Evolutionary conservation across 2,329 filamentous ascomycete genomes (phyloP).

Genomic region (Tolypocladium endophyticum): DNA sequence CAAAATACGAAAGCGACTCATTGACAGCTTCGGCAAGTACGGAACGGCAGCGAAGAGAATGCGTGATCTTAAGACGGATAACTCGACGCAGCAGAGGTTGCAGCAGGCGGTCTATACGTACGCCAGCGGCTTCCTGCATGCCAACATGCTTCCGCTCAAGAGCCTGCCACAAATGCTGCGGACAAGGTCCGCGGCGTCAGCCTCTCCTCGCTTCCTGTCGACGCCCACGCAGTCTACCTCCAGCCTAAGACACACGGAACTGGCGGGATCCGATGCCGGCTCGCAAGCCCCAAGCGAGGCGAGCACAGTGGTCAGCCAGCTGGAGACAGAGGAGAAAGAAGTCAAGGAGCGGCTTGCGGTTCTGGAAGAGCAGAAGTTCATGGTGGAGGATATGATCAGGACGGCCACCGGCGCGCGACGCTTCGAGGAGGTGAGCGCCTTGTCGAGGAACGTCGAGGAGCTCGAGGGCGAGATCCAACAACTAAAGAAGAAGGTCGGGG

Average conservation of each 20-base stretch:
- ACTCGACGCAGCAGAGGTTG: constrained; percentile 59
- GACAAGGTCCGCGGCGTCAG: constrained; percentile 22
- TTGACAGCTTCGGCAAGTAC: constrained; percentile 83
- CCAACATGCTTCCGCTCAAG: constrained; percentile 84
- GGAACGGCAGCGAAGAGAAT: constrained; percentile 72
- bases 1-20: constrained; percentile 80
- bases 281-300: constrained; percentile 34
- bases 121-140: constrained; percentile 72
- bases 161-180: constrained; percentile 57
- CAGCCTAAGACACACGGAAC: constrained; percentile 35
- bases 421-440: constrained; percentile 76
- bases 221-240: constrained; percentile 25
- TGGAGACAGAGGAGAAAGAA: constrained; percentile 78
- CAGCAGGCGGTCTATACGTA: constrained; percentile 77
- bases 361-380: constrained; percentile 82
- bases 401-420: constrained; percentile 64
- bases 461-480: constrained; percentile 66
- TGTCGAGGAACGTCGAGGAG: constrained; percentile 74
- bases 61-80: constrained; percentile 65
- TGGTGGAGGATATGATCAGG: constrained; percentile 77
- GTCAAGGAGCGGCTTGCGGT: constrained; percentile 71
- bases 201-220: constrained; percentile 19
- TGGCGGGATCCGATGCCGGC: constrained; percentile 34
- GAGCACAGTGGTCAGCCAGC: constrained; percentile 41
- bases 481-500: constrained; percentile 52